Conservation (phyloP, 169 alveolate species). For the Eimeria necatrix region DNA sequence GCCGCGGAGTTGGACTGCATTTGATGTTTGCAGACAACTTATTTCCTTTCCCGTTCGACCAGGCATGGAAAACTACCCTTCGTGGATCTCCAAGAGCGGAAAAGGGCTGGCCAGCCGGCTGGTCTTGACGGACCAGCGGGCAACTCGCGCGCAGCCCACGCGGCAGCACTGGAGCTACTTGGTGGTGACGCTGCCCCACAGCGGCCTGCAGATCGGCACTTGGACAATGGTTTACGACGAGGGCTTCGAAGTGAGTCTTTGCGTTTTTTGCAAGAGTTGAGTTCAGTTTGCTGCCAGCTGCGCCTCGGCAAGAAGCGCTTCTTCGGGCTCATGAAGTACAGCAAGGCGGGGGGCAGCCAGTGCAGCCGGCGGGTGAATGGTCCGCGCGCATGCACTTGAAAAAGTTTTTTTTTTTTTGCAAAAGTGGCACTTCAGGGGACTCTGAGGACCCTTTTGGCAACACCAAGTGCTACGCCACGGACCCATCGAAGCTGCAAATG, state of each 20-base stretch:
- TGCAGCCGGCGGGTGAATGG: constrained; percentile 79
- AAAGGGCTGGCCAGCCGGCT: constrained; percentile 28
- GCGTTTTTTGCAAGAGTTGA: neutral
- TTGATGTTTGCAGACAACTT: neutral
- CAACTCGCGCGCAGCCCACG: neutral
- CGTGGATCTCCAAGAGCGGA: constrained; percentile 31
- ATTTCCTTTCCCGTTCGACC: neutral
- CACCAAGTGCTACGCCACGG: constrained; percentile 85
- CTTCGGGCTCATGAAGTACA: constrained; percentile 82
- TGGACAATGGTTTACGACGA: constrained; percentile 93
- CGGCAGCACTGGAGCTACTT: constrained; percentile 66
- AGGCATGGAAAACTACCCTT: constrained; percentile 34
- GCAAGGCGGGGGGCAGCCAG: constrained; percentile 60
- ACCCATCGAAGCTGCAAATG: constrained; percentile 56
- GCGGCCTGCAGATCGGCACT: constrained; percentile 67
- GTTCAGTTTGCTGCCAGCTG: constrained; percentile 4
- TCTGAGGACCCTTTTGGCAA: constrained; percentile 83
- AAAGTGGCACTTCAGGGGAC: constrained; percentile 79
- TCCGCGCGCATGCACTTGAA: neutral
- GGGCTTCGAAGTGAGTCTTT: constrained; percentile 87
- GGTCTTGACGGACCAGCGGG: constrained; percentile 30
- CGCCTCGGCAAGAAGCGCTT: constrained; percentile 48
- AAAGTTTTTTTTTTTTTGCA: neutral
- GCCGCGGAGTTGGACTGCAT: constrained; percentile 5
- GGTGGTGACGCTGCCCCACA: constrained; percentile 73